A percentile compares a stretch with the other conserved stretches of the same genome.
phyloP scores from a whole-genome alignment of 148 eudicot genomes.

The Chenopodium formosanum region DNA sequence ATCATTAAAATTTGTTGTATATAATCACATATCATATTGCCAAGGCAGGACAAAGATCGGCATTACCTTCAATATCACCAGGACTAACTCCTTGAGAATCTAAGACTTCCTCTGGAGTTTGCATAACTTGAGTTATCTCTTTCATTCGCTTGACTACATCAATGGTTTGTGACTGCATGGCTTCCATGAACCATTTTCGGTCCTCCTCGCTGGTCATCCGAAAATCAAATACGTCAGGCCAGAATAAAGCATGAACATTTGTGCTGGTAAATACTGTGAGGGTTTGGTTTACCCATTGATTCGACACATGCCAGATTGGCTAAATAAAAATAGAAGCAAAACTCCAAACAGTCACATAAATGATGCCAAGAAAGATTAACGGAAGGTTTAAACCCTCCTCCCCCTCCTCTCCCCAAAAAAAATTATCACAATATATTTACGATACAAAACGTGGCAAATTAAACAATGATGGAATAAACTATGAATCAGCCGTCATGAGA shows the following conservation, averaged over 20 bases:
- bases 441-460: too few relatives aligned
- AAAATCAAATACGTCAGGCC: background rate
- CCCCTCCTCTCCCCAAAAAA: too few relatives aligned
- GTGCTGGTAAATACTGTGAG: background rate
- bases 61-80: conserved; percentile 72
- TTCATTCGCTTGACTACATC: conserved; percentile 91
- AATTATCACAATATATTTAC: too few relatives aligned
- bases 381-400: too few relatives aligned
- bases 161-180: conserved; percentile 86
- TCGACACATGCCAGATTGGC: too few relatives aligned
- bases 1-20: background rate
- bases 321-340: background rate
- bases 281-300: too few relatives aligned
- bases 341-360: too few relatives aligned
- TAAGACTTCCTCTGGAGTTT: conserved; percentile 80
- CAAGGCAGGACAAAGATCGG: background rate
- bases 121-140: conserved; percentile 90
- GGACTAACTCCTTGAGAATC: conserved; percentile 87
- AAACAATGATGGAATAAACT: too few relatives aligned
- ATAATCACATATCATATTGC: background rate
- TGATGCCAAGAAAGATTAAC: too few relatives aligned
- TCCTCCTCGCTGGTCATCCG: conserved; percentile 68
- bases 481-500: too few relatives aligned
- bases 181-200: conserved; percentile 95
- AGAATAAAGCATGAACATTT: background rate